phyloP scores from a whole-genome alignment of 225 moss, liverwort and hornwort species.

The Polytrichum formosum region DNA sequence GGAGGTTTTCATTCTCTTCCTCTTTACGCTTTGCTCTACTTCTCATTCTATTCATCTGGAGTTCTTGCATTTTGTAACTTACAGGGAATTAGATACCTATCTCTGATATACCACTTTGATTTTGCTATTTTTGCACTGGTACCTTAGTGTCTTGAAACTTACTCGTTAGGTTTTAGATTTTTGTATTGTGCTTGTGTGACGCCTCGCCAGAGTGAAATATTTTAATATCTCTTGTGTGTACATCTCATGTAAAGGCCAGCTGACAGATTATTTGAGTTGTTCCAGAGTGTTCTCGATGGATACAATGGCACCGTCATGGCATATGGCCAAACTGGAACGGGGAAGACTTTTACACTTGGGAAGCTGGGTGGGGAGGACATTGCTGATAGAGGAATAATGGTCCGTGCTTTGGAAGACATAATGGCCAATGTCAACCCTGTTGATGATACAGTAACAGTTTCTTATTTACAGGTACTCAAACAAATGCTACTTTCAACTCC shows the following conservation, averaged over 20 bases:
- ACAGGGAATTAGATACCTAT: no score
- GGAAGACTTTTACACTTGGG: slow-evolving; percentile 95
- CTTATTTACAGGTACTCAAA: slow-evolving; percentile 78
- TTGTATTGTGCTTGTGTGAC: no score
- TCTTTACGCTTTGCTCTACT: background rate
- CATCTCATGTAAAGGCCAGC: background rate
- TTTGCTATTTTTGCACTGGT: no score
- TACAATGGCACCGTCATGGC: slow-evolving; percentile 99
- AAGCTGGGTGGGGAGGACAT: slow-evolving; percentile 88
- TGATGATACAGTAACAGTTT: slow-evolving; percentile 89
- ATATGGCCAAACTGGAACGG: slow-evolving; percentile 97
- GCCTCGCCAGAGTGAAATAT: no score
- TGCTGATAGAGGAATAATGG: slow-evolving; percentile 97
- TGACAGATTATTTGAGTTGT: slow-evolving; percentile 25
- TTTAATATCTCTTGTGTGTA: no score
- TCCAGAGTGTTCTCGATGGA: slow-evolving; percentile 94
- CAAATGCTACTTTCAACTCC: no score
- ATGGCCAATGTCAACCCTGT: slow-evolving; percentile 71
- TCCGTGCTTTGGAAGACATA: slow-evolving; percentile 98
- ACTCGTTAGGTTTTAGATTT: no score
- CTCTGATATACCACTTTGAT: no score
- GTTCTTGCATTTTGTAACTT: no score
- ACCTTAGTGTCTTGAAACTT: no score
- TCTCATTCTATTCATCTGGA: no score
- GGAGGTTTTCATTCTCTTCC: background rate